phyloP scores from a whole-genome alignment of 1,139 yeast genomes.

The Debaryomyces nepalensis region DNA sequence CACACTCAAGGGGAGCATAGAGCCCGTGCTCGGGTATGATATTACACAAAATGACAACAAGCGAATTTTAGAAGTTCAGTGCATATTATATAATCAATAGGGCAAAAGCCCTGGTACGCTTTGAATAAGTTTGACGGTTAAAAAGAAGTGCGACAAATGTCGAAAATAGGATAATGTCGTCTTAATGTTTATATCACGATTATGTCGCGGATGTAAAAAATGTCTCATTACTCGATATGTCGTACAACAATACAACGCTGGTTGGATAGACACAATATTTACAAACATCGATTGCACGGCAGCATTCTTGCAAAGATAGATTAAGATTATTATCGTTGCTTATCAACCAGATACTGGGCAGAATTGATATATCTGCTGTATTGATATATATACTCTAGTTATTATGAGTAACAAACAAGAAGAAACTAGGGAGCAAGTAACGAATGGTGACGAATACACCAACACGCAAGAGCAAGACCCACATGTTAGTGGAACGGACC shows the following conservation, averaged over 20 bases:
- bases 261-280: too few relatives aligned
- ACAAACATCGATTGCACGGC: too few relatives aligned
- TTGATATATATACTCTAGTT: background rate
- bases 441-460: background rate
- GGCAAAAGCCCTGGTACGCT: slow-evolving; percentile 4
- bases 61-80: too few relatives aligned
- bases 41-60: background rate
- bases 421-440: background rate
- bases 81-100: background rate
- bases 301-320: too few relatives aligned
- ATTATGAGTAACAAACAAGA: background rate
- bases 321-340: too few relatives aligned
- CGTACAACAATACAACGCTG: slow-evolving; percentile 2
- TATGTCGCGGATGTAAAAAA: background rate
- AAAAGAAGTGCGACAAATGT: too few relatives aligned
- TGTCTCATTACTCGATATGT: background rate
- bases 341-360: background rate
- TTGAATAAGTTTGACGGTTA: too few relatives aligned
- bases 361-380: background rate
- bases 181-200: background rate
- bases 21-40: background rate
- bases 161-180: too few relatives aligned
- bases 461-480: background rate
- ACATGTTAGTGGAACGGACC: background rate
- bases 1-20: background rate